These are phyloP conservation scores for rapeseed (Brassica napus) DNA, from an alignment of 345 rosid species.

Conservation along the genomic window Da-Ae NC_063451.1:25953001-25953500, in stretches of 20 bases:
- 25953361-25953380: constrained; percentile 80
- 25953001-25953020: constrained; percentile 97
- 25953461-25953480: constrained; percentile 40
- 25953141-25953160: constrained; percentile 71
- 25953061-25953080: constrained; percentile 80
- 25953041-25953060: constrained; percentile 93
- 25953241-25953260: constrained; percentile 1
- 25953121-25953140: constrained; percentile 78
- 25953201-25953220: constrained; percentile 63
- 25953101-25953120: constrained; percentile 73
- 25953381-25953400: constrained; percentile 73
- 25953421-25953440: constrained; percentile 39
- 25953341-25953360: constrained; percentile 75
- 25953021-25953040: constrained; percentile 88
- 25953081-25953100: constrained; percentile 58
- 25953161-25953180: constrained; percentile 52
- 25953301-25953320: constrained; percentile 76
- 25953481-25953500: constrained; percentile 39
- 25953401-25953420: constrained; percentile 60
- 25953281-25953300: constrained; percentile 65
- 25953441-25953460: constrained; percentile 24
- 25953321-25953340: constrained; percentile 64
- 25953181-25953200: constrained; percentile 70
- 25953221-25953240: constrained; percentile 26
- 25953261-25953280: constrained; percentile 16